phyloP scores from a whole-genome alignment of 139 green algal genomes.

The Haematococcus sp. region DNA sequence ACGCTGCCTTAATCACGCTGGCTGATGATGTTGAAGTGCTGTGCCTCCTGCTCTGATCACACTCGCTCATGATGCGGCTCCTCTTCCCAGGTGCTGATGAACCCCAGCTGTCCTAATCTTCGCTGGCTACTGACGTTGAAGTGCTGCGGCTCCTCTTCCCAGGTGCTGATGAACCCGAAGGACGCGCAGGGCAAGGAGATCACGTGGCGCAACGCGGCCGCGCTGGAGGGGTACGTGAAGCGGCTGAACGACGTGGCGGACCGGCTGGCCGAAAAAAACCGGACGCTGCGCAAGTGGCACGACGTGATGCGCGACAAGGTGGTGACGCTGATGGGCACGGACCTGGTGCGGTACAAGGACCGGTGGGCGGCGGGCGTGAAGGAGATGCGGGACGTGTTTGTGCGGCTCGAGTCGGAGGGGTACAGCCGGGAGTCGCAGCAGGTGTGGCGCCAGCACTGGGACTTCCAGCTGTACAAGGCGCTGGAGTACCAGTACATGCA shows the following conservation, averaged over 20 bases:
- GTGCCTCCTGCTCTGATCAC: no score
- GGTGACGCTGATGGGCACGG: constrained; percentile 56
- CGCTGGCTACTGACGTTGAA: no score
- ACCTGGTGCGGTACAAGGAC: constrained; percentile 71
- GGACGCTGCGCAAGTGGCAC: constrained; percentile 64
- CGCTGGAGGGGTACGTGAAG: constrained; percentile 72
- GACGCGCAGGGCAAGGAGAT: constrained; percentile 71
- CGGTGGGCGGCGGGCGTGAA: constrained; percentile 66
- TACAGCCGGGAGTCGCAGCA: constrained; percentile 54
- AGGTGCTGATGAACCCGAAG: constrained; percentile 70
- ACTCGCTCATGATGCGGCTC: no score
- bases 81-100: constrained; percentile 51
- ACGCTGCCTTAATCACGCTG: no score
- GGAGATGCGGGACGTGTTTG: constrained; percentile 70
- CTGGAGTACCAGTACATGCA: constrained; percentile 72
- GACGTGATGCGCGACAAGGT: constrained; percentile 47
- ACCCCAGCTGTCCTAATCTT: no score
- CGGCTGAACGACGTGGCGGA: constrained; percentile 54
- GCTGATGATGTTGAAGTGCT: no score
- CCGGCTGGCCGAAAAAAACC: constrained; percentile 48
- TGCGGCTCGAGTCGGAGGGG: constrained; percentile 60
- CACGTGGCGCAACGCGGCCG: constrained; percentile 70
- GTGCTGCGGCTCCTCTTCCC: background rate
- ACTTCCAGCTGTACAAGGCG: constrained; percentile 79
- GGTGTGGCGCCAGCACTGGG: constrained; percentile 81